Percentiles rank a stretch among this genome's conserved stretches.
phyloP scores from a whole-genome alignment of 2,329 filamentous ascomycete genomes.

The Neoscytalidium dimidiatum region DNA sequence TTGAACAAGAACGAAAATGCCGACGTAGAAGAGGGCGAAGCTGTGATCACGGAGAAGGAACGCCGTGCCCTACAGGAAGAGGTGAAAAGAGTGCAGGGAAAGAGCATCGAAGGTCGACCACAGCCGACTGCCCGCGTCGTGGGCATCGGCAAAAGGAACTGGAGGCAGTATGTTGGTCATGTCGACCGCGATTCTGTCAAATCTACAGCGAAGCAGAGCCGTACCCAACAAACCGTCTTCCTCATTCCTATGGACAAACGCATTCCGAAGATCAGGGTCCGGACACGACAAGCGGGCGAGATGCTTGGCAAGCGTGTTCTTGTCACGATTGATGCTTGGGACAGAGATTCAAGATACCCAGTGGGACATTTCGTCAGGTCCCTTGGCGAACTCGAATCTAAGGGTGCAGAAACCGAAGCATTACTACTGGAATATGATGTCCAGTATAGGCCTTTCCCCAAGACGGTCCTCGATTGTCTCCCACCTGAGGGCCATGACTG shows the following conservation, averaged over 20 bases:
- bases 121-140: constrained; percentile 93
- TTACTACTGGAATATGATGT: constrained; percentile 94
- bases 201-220: constrained; percentile 70
- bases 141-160: constrained; percentile 91
- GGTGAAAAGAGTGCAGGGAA: constrained; percentile 80
- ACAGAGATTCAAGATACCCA: constrained; percentile 88
- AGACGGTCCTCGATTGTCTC: constrained; percentile 90
- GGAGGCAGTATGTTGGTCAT: constrained; percentile 96
- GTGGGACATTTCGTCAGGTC: constrained; percentile 92
- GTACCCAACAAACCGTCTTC: constrained; percentile 90
- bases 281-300: constrained; percentile 86
- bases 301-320: constrained; percentile 88
- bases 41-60: constrained; percentile 86
- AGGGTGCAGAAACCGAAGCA: constrained; percentile 96
- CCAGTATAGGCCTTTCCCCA: constrained; percentile 95
- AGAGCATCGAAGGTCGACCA: constrained; percentile 71
- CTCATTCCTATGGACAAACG: constrained; percentile 97
- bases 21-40: constrained; percentile 71
- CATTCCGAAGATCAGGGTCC: constrained; percentile 91
- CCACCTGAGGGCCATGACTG: constrained; percentile 90
- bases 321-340: constrained; percentile 94
- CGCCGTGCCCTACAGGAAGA: constrained; percentile 86
- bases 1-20: constrained; percentile 93
- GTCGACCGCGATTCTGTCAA: constrained; percentile 85
- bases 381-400: constrained; percentile 89